These are phyloP conservation scores for Pythium inflatum DNA, from an alignment of 352 stramenopile species.

Conservation along the genomic window DNA sequence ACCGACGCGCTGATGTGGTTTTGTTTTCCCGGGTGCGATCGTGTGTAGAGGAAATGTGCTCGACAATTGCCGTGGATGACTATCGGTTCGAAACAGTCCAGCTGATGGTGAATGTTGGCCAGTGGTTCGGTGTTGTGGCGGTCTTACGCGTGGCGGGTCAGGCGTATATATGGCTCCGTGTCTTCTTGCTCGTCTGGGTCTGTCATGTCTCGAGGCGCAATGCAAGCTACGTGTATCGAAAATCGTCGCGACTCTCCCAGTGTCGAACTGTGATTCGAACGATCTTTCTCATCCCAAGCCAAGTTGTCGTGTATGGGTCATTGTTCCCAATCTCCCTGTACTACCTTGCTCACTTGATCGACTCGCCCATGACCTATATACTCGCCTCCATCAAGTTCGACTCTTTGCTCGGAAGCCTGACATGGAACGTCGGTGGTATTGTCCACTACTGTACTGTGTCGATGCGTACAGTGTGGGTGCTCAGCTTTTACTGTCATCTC, in stretches of 20 bases:
- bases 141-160: slow-evolving; percentile 15
- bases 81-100: slow-evolving; percentile 19
- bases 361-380: slow-evolving; percentile 33
- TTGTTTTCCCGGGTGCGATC: slow-evolving; percentile 10
- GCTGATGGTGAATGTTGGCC: neutral
- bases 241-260: neutral
- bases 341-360: slow-evolving; percentile 36
- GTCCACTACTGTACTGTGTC: slow-evolving; percentile 40
- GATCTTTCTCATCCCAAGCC: slow-evolving; percentile 37
- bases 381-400: slow-evolving; percentile 39
- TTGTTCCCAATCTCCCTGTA: slow-evolving; percentile 42
- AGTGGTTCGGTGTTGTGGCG: slow-evolving; percentile 10
- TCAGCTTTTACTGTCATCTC: slow-evolving; percentile 37
- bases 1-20: slow-evolving; percentile 31
- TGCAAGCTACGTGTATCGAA: neutral
- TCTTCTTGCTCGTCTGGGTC: slow-evolving; percentile 9
- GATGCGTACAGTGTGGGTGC: slow-evolving; percentile 54
- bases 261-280: slow-evolving; percentile 13
- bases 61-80: slow-evolving; percentile 22
- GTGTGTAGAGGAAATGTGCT: neutral
- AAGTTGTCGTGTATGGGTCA: slow-evolving; percentile 42
- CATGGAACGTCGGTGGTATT: slow-evolving; percentile 32
- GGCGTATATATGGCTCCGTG: slow-evolving; percentile 15
- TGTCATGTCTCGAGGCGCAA: slow-evolving; percentile 3
- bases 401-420: slow-evolving; percentile 31